Base-by-base conservation (phyloP, 2,329 filamentous ascomycete species). In the Pseudogymnoascus sp. region DNA sequence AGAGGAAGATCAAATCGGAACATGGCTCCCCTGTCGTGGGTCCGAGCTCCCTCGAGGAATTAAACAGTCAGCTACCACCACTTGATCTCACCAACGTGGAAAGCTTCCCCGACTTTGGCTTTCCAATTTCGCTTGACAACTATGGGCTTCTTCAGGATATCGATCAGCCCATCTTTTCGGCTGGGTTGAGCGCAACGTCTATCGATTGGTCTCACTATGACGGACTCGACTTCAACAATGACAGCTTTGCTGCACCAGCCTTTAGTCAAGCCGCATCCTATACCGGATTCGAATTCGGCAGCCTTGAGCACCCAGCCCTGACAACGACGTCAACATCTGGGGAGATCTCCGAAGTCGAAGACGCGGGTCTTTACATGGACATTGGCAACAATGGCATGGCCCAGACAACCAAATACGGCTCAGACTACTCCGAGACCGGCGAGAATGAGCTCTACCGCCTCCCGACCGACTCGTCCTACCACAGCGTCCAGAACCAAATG, bases 341-440 rank as follows among this genome's bases (percentile, higher is more conserved):
- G 37, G 85, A 88, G 65, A 85, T 87, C 7, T 88, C 85, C 8
- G 85, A 88, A 71, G 84, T 84, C 4, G 86, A 88, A 66, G 86
- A 88, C 67, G 80, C 81, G 60, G 72, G 76, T 23, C 74, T 75
- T 21, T 73, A 77, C 42, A 75, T 76, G 67, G 76, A 79, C 66
- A 76, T 77, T 36, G 74, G 57, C 47, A 61, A 63, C 18, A 66
- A 66, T 61, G 69, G 69, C 61, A 71, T 68, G 64, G 66, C 68
- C 57, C 66, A 82, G 65, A 76, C 79, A 64, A 64, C 62, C 65
- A 69, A 73, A 63, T 73, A 73, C 67, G 72, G 74, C 59, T 72
- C 75, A 60, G 70, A 76, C 66, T 69, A 75, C 67, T 77, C 75
- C 10, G 75, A 77, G 36, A 71, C 74, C 64, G 72, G 73, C 45